Evolutionary conservation across 208 protist genomes (phyloP).

Genomic region (Trypanosoma conorhini): DNA sequence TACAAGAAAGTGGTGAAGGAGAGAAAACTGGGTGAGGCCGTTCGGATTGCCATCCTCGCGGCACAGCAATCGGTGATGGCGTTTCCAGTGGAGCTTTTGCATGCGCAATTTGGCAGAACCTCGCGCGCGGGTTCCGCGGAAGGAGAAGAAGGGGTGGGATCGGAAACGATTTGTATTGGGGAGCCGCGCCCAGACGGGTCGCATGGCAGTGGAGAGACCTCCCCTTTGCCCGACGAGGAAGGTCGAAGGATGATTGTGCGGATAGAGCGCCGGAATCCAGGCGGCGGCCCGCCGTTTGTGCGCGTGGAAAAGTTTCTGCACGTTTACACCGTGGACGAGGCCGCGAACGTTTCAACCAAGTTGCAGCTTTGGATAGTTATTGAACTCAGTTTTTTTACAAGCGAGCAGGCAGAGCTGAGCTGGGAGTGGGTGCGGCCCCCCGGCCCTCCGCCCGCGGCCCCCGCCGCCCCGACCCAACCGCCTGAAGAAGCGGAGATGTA

Average conservation of each 20-base stretch:
- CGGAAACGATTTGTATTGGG: conserved; percentile 23
- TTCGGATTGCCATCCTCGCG: conserved; percentile 22
- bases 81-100: conserved; percentile 28
- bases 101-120: conserved; percentile 23
- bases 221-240: neutral
- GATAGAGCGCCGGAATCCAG: conserved; percentile 14
- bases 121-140: neutral
- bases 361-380: conserved; percentile 21
- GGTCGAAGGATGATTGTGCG: conserved; percentile 24
- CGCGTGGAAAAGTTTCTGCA: conserved; percentile 26
- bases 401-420: conserved; percentile 20
- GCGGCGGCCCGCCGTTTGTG: conserved; percentile 16
- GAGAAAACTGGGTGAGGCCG: conserved; percentile 10
- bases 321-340: conserved; percentile 24
- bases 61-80: conserved; percentile 31
- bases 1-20: conserved; percentile 8
- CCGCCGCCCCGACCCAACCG: neutral
- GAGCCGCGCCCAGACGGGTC: conserved; percentile 2
- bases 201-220: neutral
- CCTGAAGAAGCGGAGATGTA: neutral
- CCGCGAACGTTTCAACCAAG: conserved; percentile 8
- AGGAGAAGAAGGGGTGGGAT: neutral
- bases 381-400: conserved; percentile 26
- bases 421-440: conserved; percentile 25
- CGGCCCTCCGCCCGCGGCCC: neutral